Evolutionary conservation across 2,329 filamentous ascomycete species (phyloP).

Genomic region (Chaetomium sp.): DNA sequence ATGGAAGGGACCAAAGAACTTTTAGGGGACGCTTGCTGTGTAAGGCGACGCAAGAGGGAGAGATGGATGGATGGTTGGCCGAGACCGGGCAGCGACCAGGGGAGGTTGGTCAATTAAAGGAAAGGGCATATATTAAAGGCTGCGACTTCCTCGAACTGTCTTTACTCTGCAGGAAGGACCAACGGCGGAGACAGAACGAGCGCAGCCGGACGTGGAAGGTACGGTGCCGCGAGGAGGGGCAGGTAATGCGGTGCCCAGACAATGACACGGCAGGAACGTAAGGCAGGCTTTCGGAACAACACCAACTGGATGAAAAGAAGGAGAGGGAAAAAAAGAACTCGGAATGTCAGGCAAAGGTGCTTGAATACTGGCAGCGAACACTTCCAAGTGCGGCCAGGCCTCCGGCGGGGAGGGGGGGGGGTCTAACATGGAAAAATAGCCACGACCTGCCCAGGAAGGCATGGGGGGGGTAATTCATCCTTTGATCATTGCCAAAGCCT

Average conservation of each 20-base stretch:
- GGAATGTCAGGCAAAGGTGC: constrained; percentile 1
- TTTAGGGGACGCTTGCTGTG: constrained; percentile 14
- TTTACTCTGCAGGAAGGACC: constrained; percentile 23
- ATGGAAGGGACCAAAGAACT: constrained; percentile 8
- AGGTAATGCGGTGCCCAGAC: neutral
- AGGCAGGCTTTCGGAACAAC: neutral
- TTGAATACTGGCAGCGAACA: constrained; percentile 13
- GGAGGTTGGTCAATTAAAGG: constrained; percentile 22
- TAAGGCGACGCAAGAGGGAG: constrained; percentile 10
- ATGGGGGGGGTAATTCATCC: constrained; percentile 27
- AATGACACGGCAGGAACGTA: neutral
- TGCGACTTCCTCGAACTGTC: constrained; percentile 16
- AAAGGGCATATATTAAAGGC: constrained; percentile 18
- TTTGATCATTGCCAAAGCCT: constrained; percentile 28
- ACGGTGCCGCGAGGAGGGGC: constrained; percentile 6
- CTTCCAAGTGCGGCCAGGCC: constrained; percentile 17
- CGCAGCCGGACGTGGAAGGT: constrained; percentile 26
- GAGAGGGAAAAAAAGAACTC: neutral
- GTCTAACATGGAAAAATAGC: constrained; percentile 27
- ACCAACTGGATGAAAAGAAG: neutral
- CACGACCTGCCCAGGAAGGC: constrained; percentile 19
- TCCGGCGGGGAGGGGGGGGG: constrained; percentile 4
- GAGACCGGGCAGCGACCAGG: constrained; percentile 19
- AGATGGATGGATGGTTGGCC: constrained; percentile 14
- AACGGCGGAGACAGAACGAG: constrained; percentile 22